Evolutionary conservation across 331 rosid species (phyloP).

Genomic region (Prunus yedoensis): DNA sequence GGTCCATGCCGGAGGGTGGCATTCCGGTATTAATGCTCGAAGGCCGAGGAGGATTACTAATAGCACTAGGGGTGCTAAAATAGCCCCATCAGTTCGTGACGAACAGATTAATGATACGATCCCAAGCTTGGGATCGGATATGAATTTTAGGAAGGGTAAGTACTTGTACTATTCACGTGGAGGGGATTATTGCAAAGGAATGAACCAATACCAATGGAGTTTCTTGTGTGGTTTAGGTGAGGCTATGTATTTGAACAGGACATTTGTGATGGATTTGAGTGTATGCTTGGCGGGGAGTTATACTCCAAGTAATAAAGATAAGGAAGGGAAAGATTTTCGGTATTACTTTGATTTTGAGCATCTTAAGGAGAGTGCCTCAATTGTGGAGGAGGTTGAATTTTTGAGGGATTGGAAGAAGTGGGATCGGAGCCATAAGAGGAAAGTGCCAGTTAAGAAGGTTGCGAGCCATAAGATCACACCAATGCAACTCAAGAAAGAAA

Average conservation of each 20-base stretch:
- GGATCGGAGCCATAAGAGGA: conserved; percentile 68
- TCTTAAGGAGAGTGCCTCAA: conserved; percentile 75
- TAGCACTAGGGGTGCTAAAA: conserved; percentile 22
- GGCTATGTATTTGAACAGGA: conserved; percentile 89
- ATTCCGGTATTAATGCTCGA: conserved; percentile 85
- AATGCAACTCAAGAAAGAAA: conserved; percentile 83
- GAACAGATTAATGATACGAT: conserved; percentile 93
- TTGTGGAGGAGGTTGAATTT: conserved; percentile 89
- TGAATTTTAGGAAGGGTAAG: conserved; percentile 72
- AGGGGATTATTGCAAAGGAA: conserved; percentile 97
- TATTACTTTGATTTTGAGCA: conserved; percentile 95
- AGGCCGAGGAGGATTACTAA: conserved; percentile 31
- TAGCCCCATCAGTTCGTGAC: conserved; percentile 40
- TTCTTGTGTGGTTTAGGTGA: conserved; percentile 97
- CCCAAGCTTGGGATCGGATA: conserved; percentile 76
- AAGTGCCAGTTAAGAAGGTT: conserved; percentile 69
- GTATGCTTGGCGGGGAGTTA: conserved; percentile 68
- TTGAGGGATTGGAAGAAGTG: conserved; percentile 83
- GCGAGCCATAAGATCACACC: conserved; percentile 70
- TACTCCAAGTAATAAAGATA: conserved; percentile 69
- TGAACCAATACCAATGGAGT: conserved; percentile 98
- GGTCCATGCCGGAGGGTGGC: conserved; percentile 78
- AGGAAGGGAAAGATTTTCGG: conserved; percentile 94
- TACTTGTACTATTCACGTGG: conserved; percentile 95
- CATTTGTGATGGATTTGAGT: conserved; percentile 95